Evolutionary conservation across 768 basidiomycete genomes (phyloP), one percentile per base, ranked within the genome.

Genomic region (Tremella fuciformis): DNA sequence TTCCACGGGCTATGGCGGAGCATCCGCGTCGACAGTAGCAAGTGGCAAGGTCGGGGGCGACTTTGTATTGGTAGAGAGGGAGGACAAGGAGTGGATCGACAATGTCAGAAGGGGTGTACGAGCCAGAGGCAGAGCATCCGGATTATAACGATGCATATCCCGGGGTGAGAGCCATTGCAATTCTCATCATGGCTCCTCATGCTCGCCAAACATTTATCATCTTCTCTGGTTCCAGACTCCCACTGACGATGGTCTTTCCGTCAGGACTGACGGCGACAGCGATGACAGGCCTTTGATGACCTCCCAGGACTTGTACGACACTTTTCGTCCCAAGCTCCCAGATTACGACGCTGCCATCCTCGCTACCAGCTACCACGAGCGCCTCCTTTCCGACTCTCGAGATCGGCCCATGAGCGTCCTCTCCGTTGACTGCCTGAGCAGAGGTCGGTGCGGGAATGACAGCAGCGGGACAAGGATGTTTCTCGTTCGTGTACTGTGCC

Each of bases 251-350:
- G 55, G 88, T 84, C 47, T 80, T 82, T 52, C 79, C 82, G 19
- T 79, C 81, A 1, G 92, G 16, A 62, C 69, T 59, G 50, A 76
- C 91, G 40, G 88, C 89, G 42, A 93, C 80, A 1, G 89, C 86
- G 50, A 94, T 77, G 1, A 92, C 88, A 29, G 86, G 88, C 87
- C 62, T 89, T 84, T 13, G 89, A 79, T 13, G 83, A 76, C 29
- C 63, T 22, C 8, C 21, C n/a, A 69, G 42, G 50, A 66, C 58
- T 71, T 94, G 91, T 37, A 86, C 77, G 6, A 92, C 78, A 70
- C 88, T 81, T 21, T 90, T 81, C 8, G 84, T 85, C 75, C 93
- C 89, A 52, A 98, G 73, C 73, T 96, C 88, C 90, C 91, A 96
- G 26, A 96, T 80, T 64, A 88, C 88, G 24, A 92, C 79, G 70